These are phyloP conservation scores for Sordariomycetes sp. DNA, from an alignment of 2,329 filamentous ascomycete genomes.

Conservation along the genomic window DNA sequence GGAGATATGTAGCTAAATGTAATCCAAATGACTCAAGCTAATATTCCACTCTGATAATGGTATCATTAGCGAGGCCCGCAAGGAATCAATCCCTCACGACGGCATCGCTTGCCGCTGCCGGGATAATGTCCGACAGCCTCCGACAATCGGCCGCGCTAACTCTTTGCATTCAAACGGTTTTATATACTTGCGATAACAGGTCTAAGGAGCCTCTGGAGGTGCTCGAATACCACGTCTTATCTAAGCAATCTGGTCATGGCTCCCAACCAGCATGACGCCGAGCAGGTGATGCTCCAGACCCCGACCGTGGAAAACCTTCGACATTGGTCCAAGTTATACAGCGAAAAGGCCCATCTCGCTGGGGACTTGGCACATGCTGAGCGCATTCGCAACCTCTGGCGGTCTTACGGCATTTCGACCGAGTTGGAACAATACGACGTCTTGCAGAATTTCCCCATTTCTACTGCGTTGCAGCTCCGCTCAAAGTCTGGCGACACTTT, in stretches of 20 bases:
- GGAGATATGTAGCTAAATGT: conserved; percentile 12
- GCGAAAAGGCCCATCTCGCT: conserved; percentile 11
- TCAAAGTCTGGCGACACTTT: conserved; percentile 22
- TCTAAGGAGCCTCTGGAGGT: no score
- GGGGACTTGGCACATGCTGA: conserved; percentile 12
- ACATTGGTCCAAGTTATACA: conserved; percentile 12
- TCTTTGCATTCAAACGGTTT: no score
- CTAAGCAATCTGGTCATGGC: background rate
- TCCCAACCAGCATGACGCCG: conserved; percentile 11
- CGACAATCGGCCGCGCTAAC: no score
- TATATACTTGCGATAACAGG: no score
- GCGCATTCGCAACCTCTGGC: conserved; percentile 12
- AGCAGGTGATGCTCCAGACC: conserved; percentile 10
- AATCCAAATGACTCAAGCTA: background rate
- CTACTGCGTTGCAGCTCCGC: conserved; percentile 13
- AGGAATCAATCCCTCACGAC: no score
- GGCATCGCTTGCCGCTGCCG: no score
- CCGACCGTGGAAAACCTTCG: conserved; percentile 9
- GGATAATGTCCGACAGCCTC: no score
- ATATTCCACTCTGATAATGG: no score
- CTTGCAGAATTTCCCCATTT: conserved; percentile 43
- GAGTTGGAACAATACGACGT: conserved; percentile 35
- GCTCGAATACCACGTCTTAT: background rate
- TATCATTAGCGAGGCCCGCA: no score
- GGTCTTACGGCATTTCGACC: conserved; percentile 11